Evolutionary conservation across 768 basidiomycete genomes (phyloP).

Genomic region (Boletus pseudopeckii): DNA sequence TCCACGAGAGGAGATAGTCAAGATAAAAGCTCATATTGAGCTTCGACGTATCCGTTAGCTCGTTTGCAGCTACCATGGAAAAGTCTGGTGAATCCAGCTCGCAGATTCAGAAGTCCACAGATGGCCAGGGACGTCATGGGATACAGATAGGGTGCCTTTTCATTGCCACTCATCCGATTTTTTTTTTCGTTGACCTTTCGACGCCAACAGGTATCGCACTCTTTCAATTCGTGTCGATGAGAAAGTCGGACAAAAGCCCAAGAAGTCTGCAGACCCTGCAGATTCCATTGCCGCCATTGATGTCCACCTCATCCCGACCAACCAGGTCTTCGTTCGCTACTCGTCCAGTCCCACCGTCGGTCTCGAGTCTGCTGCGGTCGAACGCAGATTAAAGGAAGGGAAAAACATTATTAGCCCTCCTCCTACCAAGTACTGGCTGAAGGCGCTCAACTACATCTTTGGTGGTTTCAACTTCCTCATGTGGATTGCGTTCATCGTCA

Average conservation of each 20-base stretch:
- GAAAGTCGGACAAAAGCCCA: slow-evolving; percentile 17
- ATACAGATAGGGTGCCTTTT: slow-evolving; percentile 29
- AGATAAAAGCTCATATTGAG: slow-evolving; percentile 11
- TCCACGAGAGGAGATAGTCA: slow-evolving; percentile 5
- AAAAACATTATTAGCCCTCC: slow-evolving; percentile 51
- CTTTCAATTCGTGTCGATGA: slow-evolving; percentile 44
- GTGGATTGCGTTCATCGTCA: slow-evolving; percentile 52
- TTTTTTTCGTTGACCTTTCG: not conserved
- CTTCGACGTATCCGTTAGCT: not conserved
- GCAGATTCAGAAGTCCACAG: slow-evolving; percentile 10
- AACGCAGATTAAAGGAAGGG: slow-evolving; percentile 37
- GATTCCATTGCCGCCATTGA: slow-evolving; percentile 45
- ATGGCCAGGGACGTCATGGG: slow-evolving; percentile 24
- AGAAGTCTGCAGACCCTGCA: slow-evolving; percentile 31
- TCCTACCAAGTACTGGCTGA: slow-evolving; percentile 45
- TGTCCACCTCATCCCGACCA: slow-evolving; percentile 40
- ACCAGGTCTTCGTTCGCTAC: slow-evolving; percentile 44
- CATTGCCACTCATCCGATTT: not conserved
- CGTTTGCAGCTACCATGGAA: slow-evolving; percentile 15
- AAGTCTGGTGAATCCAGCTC: slow-evolving; percentile 10
- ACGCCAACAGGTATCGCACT: slow-evolving; percentile 37
- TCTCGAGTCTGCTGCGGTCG: slow-evolving; percentile 45
- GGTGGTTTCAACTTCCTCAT: slow-evolving; percentile 58
- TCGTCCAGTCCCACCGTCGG: slow-evolving; percentile 42
- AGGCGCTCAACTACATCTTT: slow-evolving; percentile 50